phyloP scores from a whole-genome alignment of 805 yeast genomes.

The Torulaspora microellipsoides region DNA sequence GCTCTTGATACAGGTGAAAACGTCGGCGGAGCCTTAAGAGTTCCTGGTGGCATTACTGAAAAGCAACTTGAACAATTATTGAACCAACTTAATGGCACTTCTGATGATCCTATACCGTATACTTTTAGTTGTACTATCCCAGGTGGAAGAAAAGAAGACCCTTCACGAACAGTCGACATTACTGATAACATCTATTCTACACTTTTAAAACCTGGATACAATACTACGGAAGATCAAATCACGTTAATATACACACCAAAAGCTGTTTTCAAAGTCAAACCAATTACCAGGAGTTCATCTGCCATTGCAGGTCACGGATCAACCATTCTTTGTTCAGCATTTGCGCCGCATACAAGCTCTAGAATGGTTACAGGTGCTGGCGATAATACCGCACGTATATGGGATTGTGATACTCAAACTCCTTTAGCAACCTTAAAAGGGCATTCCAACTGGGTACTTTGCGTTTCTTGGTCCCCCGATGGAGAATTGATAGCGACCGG shows the following conservation, averaged over 20 bases:
- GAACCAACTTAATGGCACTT: conserved; percentile 66
- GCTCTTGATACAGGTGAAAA: conserved; percentile 90
- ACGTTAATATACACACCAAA: conserved; percentile 90
- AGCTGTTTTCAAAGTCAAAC: conserved; percentile 88
- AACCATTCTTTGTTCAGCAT: conserved; percentile 85
- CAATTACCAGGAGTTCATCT: conserved; percentile 85
- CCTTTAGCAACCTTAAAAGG: conserved; percentile 77
- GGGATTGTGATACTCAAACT: conserved; percentile 96
- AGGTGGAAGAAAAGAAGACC: conserved; percentile 37
- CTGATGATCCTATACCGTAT: conserved; percentile 86
- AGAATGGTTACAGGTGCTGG: conserved; percentile 95
- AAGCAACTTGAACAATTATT: conserved; percentile 83
- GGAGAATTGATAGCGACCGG: conserved; percentile 93
- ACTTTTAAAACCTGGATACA: conserved; percentile 77
- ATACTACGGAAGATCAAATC: conserved; percentile 88
- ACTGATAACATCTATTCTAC: conserved; percentile 73
- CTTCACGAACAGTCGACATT: conserved; percentile 56
- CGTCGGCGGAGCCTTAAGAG: conserved; percentile 79
- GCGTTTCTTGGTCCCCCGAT: conserved; percentile 89
- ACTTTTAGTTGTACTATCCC: conserved; percentile 64
- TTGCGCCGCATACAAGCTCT: conserved; percentile 85
- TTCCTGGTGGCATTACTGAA: conserved; percentile 84
- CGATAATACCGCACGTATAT: conserved; percentile 88
- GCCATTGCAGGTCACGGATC: conserved; percentile 95
- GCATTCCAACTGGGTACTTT: conserved; percentile 89